Base-by-base conservation (phyloP, 305 asterid species). In the Fraxinus dipetala region DNA sequence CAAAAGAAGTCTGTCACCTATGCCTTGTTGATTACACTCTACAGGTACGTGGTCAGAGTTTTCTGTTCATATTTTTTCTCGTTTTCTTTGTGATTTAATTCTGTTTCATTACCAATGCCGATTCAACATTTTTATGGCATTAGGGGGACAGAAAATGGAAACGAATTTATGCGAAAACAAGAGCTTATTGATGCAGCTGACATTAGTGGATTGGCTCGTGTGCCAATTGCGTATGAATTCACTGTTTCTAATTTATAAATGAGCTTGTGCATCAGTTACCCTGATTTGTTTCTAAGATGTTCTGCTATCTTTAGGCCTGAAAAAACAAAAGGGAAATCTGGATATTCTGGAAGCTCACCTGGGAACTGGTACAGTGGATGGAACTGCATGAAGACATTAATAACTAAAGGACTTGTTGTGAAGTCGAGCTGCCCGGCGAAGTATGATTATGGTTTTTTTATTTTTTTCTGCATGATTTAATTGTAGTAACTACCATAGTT, bases 401-500 rank as follows among this genome's bases (percentile, higher is more conserved):
- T 93, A 82, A 81, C 87, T 20, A 91, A 89, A 89, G 97, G 98
- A 84, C 94, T 95, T 80, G 99, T 95, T 86, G 98, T 90, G 86
- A 94, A 94, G 92, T 93, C 98, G 22, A 94, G 96, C 90, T 86
- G 92, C 90, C 99, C 99, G 7, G 98, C 98, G 82, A 95, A 95
- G 98, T 95, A 92, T 80, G 88, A 75, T 79, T 77, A 74, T 81
- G 74, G n/a, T 14, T 63, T 24, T 7, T 18, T 4, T 61, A 26
- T 6, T 65, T 65, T 30, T 13, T 69, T 10, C 34, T 11, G 75
- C 22, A 14, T 8, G 75, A 5, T 69, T 69, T 69, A 67, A 11
- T 28, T 69, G 20, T 14, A 69, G 16, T 70, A 31, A 70, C 40
- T 70, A 5, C 40, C 75, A 70, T 70, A 16, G 18, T 30, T 31